phyloP scores from a whole-genome alignment of 345 rosid species.

The Citrus cavaleriei region DNA sequence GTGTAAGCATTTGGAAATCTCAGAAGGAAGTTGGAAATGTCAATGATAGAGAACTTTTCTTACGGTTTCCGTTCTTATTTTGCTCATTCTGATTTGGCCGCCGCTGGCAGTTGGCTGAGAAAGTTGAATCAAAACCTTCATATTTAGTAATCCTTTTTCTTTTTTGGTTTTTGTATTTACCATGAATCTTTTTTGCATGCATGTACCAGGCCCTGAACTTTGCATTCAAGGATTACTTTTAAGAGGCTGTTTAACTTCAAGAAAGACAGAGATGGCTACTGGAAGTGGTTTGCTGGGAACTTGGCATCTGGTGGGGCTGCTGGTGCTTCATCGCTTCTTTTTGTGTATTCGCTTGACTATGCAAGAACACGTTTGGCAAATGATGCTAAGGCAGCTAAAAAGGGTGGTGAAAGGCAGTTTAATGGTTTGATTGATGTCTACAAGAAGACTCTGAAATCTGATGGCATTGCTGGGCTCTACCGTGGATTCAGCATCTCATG shows the following conservation, averaged over 20 bases:
- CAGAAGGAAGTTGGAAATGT: neutral
- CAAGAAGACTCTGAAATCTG: slow-evolving; percentile 48
- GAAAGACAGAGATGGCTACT: slow-evolving; percentile 52
- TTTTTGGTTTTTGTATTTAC: neutral
- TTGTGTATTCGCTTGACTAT: slow-evolving; percentile 54
- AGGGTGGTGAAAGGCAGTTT: slow-evolving; percentile 58
- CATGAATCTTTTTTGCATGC: neutral
- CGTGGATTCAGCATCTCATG: slow-evolving; percentile 58
- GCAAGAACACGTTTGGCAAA: slow-evolving; percentile 55
- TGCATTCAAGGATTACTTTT: slow-evolving; percentile 55
- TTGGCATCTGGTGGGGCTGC: slow-evolving; percentile 69
- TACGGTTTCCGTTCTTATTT: neutral
- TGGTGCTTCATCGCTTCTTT: slow-evolving; percentile 54
- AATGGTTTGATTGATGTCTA: slow-evolving; percentile 57
- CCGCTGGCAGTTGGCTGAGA: neutral
- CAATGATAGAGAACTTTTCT: neutral
- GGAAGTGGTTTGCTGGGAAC: slow-evolving; percentile 65
- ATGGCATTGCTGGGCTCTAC: slow-evolving; percentile 57
- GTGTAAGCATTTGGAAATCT: neutral
- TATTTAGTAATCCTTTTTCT: neutral
- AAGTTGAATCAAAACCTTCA: neutral
- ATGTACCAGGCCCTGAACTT: slow-evolving; percentile 50
- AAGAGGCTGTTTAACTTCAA: slow-evolving; percentile 53
- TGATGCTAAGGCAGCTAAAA: slow-evolving; percentile 47
- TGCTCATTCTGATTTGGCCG: neutral